A percentile compares a stretch with the other conserved stretches of the same genome.
Evolutionary conservation across 163 green algal genomes (phyloP).

Genomic region (Scenedesmus sp.): DNA sequence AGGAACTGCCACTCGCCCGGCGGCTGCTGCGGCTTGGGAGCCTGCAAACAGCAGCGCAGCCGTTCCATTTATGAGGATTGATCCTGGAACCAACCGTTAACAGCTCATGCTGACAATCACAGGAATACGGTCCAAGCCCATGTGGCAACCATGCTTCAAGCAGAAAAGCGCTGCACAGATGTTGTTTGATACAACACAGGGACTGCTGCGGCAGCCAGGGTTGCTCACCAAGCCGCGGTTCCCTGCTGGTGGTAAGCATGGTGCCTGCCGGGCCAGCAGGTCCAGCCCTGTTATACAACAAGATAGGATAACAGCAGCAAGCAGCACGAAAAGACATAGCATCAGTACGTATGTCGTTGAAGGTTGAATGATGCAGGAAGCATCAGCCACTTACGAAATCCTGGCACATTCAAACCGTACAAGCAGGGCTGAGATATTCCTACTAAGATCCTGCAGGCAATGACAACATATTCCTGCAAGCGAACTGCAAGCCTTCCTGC

Average conservation of each 20-base stretch:
- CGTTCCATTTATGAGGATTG: too few species aligned
- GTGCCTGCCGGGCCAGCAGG: background rate
- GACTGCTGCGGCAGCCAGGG: background rate
- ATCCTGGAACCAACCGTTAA: too few species aligned
- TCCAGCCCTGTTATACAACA: background rate
- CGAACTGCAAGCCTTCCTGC: too few species aligned
- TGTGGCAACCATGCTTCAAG: too few species aligned
- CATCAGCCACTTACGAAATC: too few species aligned
- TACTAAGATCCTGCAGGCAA: background rate
- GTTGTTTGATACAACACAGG: background rate
- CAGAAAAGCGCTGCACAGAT: too few species aligned
- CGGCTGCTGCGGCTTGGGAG: constrained; percentile 4
- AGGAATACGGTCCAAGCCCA: too few species aligned
- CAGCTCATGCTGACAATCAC: too few species aligned
- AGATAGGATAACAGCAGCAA: background rate
- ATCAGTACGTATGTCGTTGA: background rate
- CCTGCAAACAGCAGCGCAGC: background rate
- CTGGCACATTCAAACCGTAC: too few species aligned
- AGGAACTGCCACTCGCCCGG: constrained; percentile 91
- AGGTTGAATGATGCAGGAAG: too few species aligned
- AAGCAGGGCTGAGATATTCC: too few species aligned
- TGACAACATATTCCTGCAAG: background rate
- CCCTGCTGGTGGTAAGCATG: background rate
- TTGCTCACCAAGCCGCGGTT: background rate
- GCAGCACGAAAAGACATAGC: background rate